Percentiles rank a stretch among this genome's conserved stretches.
Evolutionary conservation across 345 rosid species (phyloP).

Genomic region (Melaleuca quinquenervia): DNA sequence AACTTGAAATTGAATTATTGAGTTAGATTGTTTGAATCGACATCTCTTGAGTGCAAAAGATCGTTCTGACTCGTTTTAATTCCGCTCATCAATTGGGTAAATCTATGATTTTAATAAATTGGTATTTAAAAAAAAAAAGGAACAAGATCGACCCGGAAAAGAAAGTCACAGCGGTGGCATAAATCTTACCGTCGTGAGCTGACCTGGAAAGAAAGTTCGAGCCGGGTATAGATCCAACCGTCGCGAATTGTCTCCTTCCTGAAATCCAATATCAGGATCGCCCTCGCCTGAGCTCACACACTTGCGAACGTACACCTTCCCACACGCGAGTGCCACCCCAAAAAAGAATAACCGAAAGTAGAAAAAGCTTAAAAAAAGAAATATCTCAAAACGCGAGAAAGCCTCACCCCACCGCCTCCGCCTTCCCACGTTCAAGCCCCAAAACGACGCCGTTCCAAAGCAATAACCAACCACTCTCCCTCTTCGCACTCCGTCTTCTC

Average conservation of each 20-base stretch:
- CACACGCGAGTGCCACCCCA: background rate
- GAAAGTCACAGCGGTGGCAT: background rate
- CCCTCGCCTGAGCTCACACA: background rate
- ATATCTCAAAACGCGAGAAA: background rate
- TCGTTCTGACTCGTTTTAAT: too few species aligned
- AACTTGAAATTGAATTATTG: too few species aligned
- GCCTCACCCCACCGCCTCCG: background rate
- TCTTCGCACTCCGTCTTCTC: background rate
- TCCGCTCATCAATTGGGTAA: background rate
- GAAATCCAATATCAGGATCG: too few species aligned
- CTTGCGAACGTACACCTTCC: background rate
- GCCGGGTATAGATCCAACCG: background rate
- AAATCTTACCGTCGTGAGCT: background rate
- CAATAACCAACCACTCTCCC: background rate
- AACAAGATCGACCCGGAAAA: too few species aligned
- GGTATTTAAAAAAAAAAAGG: background rate
- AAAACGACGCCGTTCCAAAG: background rate
- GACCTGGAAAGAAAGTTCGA: background rate
- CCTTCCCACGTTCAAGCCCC: background rate
- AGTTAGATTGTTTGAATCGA: background rate
- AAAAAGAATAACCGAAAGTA: background rate
- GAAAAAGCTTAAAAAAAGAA: background rate
- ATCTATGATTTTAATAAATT: background rate
- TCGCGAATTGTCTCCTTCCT: background rate
- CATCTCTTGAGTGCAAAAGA: background rate